Conservation (phyloP, 2,329 filamentous ascomycete genomes). For the Talaromyces verruculosus region DNA sequence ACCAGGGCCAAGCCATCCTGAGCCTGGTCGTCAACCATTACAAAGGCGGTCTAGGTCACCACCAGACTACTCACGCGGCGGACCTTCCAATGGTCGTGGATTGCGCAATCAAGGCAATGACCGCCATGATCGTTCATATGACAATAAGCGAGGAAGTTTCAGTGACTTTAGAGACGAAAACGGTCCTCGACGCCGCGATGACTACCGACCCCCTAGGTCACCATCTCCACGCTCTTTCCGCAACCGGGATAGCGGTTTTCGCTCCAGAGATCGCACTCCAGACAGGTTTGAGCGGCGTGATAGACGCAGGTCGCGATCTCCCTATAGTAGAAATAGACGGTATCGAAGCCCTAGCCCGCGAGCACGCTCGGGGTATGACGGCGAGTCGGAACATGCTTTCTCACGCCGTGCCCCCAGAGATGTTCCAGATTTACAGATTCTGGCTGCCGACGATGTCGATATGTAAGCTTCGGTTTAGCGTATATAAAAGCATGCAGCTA, state of each 20-base stretch:
- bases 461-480: conserved; percentile 43
- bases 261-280: conserved; percentile 44
- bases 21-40: conserved; percentile 37
- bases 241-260: conserved; percentile 62
- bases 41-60: conserved; percentile 63
- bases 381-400: conserved; percentile 66
- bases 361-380: conserved; percentile 54
- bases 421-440: conserved; percentile 85
- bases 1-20: conserved; percentile 44
- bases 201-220: conserved; percentile 63
- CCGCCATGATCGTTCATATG: conserved; percentile 47
- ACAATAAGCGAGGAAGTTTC: conserved; percentile 39
- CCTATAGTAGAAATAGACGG: conserved; percentile 62
- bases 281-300: conserved; percentile 55
- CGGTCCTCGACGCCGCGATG: conserved; percentile 55
- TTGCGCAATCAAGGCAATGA: conserved; percentile 35
- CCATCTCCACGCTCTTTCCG: conserved; percentile 61
- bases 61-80: conserved; percentile 53
- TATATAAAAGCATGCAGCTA: no score
- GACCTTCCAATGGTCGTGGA: conserved; percentile 31
- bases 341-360: conserved; percentile 69
- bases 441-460: conserved; percentile 75
- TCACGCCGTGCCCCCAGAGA: conserved; percentile 71
- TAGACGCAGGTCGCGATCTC: conserved; percentile 69
- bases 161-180: conserved; percentile 54